phyloP scores from a whole-genome alignment of 1,284 basidiomycete species.

The Melampsora abietis-canadensis region DNA sequence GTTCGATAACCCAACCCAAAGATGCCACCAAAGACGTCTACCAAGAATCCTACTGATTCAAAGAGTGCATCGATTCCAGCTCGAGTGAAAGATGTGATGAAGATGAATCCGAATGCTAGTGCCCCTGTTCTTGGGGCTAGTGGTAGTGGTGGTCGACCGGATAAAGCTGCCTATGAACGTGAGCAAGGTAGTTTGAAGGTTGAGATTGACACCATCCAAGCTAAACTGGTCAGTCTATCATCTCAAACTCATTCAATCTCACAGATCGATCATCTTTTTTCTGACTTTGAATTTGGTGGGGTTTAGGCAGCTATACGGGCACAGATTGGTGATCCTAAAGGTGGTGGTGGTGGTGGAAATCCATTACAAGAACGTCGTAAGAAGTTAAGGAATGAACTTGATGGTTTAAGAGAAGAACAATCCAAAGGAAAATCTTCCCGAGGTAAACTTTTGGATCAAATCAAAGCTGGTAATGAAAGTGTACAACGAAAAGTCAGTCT shows the following conservation, averaged over 20 bases:
- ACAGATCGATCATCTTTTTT: neutral
- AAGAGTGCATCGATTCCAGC: constrained; percentile 5
- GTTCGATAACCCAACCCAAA: neutral
- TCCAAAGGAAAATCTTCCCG: constrained; percentile 73
- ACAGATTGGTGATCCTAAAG: constrained; percentile 45
- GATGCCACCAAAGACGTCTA: neutral
- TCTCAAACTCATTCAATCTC: neutral
- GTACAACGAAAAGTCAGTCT: constrained; percentile 73
- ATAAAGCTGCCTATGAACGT: constrained; percentile 72
- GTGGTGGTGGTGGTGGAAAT: constrained; percentile 49
- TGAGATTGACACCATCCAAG: constrained; percentile 76
- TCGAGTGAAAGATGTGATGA: neutral
- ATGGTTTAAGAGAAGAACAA: constrained; percentile 74
- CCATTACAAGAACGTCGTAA: constrained; percentile 68
- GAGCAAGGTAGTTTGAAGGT: constrained; percentile 78
- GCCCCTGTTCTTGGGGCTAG: neutral
- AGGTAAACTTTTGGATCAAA: constrained; percentile 73
- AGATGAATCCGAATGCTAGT: neutral
- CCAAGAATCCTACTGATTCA: neutral
- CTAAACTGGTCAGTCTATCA: constrained; percentile 66
- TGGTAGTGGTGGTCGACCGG: constrained; percentile 55
- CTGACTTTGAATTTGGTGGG: constrained; percentile 14
- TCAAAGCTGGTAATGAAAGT: constrained; percentile 75
- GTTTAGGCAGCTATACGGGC: constrained; percentile 8
- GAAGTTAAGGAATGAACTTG: constrained; percentile 75